Base-by-base conservation (phyloP, 148 eudicot genomes). In the Tetragonia tetragonoides region DNA sequence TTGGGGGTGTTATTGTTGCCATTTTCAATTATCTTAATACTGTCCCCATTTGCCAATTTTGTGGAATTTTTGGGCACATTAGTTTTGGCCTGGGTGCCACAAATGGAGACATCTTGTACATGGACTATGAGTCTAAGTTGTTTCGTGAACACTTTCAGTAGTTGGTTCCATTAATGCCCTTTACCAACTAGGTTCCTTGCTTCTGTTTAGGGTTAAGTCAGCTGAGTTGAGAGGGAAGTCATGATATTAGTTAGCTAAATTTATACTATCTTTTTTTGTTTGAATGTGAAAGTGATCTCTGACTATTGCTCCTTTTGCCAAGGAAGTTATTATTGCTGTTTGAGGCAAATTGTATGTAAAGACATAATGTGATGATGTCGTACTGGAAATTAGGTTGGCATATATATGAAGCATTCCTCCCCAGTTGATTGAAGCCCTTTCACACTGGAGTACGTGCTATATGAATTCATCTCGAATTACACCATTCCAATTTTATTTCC, bases 101-200 rank as follows among this genome's bases (percentile, higher is more conserved):
- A 28, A 28, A 28, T 28, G 34, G 34, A 28, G 34, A 28, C 34
- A 28, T 28, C 34, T 28, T 28, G 34, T 28, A 28, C 1, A 28
- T 28, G 34, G 34, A 28, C 34, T 28, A 28, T 28, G 34, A 28
- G 34, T 28, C 0, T 46, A 42, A 46, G 72, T n/a, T 47, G 11
- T 44, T 68, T n/a, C 28, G 72, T 67, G 47, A 67, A 49, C 49
- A 40, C 70, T 40, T 66, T 66, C 47, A 66, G 70, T 40, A 47
- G 47, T 40, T 66, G 70, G 70, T 16, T 66, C 40, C 72, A 68
- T 68, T 68, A 42, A 42, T 68, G 54, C 54, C 72, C 44, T 44
- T 39, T 44, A 68, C 28, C 53, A 7, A 68, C 73, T 47, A 0
- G 34, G 34, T 28, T 28, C 34, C 34, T 28, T 46, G 18, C 7